Evolutionary conservation across 1,139 yeast species (phyloP).

Genomic region (Yamadazyma buinensis): DNA sequence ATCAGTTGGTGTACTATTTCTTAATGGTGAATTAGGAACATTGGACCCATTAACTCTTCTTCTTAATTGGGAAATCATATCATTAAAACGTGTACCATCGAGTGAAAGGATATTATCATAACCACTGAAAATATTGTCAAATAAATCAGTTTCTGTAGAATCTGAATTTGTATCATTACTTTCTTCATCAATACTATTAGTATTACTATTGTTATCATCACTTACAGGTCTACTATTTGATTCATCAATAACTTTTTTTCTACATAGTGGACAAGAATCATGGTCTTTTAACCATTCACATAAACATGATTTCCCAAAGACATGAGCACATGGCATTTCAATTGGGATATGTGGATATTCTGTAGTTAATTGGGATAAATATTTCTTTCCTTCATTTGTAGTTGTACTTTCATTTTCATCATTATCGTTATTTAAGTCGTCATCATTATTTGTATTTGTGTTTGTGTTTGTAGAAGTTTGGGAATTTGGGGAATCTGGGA

Average conservation of each 20-base stretch:
- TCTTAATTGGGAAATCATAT: slow-evolving; percentile 4
- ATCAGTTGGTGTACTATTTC: background rate
- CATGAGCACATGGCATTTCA: slow-evolving; percentile 75
- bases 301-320: slow-evolving; percentile 72
- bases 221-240: background rate
- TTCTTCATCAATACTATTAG: slow-evolving; percentile 1
- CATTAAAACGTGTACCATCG: slow-evolving; percentile 6
- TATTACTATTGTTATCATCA: slow-evolving; percentile 2
- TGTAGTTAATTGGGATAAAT: slow-evolving; percentile 24
- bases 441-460: no score
- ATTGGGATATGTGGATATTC: slow-evolving; percentile 59
- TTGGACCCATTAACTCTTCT: background rate
- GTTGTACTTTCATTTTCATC: slow-evolving; percentile 3
- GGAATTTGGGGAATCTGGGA: no score
- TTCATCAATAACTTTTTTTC: slow-evolving; percentile 49
- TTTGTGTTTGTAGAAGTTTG: no score
- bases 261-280: slow-evolving; percentile 78
- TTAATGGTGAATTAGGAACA: background rate
- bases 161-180: slow-evolving; percentile 7
- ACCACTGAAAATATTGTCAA: no score
- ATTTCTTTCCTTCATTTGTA: slow-evolving; percentile 8
- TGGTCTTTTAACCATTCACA: slow-evolving; percentile 70
- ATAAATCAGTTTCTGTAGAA: background rate
- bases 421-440: background rate
- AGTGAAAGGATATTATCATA: slow-evolving; percentile 4